A percentile compares a stretch with the other conserved stretches of the same genome.
phyloP scores from a whole-genome alignment of 768 basidiomycete genomes.

The Baorangia bicolor region DNA sequence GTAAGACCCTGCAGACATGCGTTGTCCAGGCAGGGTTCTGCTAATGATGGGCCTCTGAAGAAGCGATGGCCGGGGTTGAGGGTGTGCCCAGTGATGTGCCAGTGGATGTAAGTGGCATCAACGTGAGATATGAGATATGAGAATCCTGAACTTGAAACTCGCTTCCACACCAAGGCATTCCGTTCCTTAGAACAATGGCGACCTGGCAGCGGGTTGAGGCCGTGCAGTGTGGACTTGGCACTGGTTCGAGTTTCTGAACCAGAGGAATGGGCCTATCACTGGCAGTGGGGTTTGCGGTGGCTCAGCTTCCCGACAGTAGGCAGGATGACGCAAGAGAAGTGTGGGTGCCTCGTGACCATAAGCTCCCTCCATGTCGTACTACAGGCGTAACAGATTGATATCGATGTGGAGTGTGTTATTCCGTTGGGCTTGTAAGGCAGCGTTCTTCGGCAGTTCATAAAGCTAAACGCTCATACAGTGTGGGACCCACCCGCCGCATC shows the following conservation, averaged over 20 bases:
- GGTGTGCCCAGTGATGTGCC: conserved; percentile 1
- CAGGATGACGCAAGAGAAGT: neutral
- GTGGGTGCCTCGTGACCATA: neutral
- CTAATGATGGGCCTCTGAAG: conserved; percentile 3
- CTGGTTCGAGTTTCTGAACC: neutral
- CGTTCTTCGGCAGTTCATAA: no score
- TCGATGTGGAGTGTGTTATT: neutral
- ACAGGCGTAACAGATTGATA: neutral
- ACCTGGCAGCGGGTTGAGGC: neutral
- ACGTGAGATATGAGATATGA: neutral
- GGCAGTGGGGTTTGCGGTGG: no score
- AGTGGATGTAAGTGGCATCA: neutral
- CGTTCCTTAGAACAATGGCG: neutral
- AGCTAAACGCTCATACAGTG: neutral
- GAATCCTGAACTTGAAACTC: neutral
- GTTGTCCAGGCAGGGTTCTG: neutral
- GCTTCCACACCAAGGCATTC: neutral
- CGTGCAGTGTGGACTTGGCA: neutral
- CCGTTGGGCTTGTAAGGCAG: no score
- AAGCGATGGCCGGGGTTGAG: conserved; percentile 3
- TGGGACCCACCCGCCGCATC: no score
- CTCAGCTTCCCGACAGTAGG: neutral
- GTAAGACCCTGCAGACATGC: conserved; percentile 18
- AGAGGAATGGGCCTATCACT: neutral
- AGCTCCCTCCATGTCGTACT: neutral